Evolutionary conservation across 2,329 filamentous ascomycete species (phyloP), one percentile per base, ranked within the genome.

Genomic region (Pseudopyricularia cyperi): DNA sequence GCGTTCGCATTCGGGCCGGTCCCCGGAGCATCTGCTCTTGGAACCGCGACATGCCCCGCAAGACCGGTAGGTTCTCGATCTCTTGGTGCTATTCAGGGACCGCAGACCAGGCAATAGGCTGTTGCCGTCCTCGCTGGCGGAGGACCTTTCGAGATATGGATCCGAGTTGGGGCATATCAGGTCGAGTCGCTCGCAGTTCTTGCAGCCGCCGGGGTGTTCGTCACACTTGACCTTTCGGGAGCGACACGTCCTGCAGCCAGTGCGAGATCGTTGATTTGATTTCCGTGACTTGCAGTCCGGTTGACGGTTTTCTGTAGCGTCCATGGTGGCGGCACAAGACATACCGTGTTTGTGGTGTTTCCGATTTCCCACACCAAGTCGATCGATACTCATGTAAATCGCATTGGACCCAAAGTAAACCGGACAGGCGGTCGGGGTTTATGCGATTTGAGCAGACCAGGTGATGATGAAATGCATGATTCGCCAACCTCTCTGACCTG

Each of bases 41-140:
- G 56, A 55, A 2, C 46, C 33, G 5, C 55, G 53, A 37, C 56
- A 58, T 8, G 24, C 24, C 39, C 49, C 19, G 46, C 56, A 58
- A 14, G 56, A 57, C 5, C 56, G 51, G 32, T 55, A 58, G 1
- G 55, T 57, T 17, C 56, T 47, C 7, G 54, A 53, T n/a, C 55
- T 46, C 33, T 47, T 46, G 26, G 55, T 48, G 14, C 56, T 52
- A 0, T 54, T 52, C 37, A 53, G 53, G 4, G 56, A 55, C 3
- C 51, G 54, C 26, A 26, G 17, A 7, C 9, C 28, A 14, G 46
- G 26, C 14, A 14, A 9, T 14, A 50, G 19, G 24, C n/a, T 42
- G 34, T 26, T 37, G 48, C 34, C 48, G 7, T 33, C 46, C 24
- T 54, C 50, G 37, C 54, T 48, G 47, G 15, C 48, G 2, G 34